phyloP scores from a whole-genome alignment of 441 rosid genomes.

The Euphorbia schlechtendalii region DNA sequence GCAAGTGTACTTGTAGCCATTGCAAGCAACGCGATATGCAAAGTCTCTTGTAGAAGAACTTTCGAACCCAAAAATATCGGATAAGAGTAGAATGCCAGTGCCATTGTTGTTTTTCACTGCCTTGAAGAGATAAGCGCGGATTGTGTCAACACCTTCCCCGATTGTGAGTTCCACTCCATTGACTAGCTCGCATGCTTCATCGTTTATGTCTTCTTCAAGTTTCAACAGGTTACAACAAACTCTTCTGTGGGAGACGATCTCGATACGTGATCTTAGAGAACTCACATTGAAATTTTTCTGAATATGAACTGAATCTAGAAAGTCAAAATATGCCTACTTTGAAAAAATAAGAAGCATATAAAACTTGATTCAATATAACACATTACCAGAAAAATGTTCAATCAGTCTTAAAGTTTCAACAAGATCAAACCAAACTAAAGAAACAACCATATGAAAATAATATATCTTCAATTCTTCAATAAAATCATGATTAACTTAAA shows the following conservation, averaged over 20 bases:
- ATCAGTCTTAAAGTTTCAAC: no score
- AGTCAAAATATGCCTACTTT: slow-evolving; percentile 28
- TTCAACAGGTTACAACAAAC: slow-evolving; percentile 29
- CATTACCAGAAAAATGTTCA: no score
- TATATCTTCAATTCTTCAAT: no score
- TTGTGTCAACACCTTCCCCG: slow-evolving; percentile 43
- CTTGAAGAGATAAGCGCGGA: slow-evolving; percentile 52
- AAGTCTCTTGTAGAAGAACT: slow-evolving; percentile 72
- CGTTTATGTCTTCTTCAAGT: slow-evolving; percentile 41
- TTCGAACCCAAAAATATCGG: slow-evolving; percentile 71
- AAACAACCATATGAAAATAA: no score
- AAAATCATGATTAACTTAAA: no score
- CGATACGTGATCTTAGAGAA: slow-evolving; percentile 18
- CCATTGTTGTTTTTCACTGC: slow-evolving; percentile 79
- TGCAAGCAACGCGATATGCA: slow-evolving; percentile 83
- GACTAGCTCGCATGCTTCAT: slow-evolving; percentile 75
- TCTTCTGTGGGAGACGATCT: slow-evolving; percentile 7
- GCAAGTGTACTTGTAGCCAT: slow-evolving; percentile 64
- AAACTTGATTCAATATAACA: no score
- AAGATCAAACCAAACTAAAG: no score
- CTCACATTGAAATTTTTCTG: slow-evolving; percentile 37
- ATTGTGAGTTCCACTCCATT: slow-evolving; percentile 53
- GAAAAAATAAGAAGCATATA: background rate
- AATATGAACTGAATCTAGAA: slow-evolving; percentile 42
- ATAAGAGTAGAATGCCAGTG: slow-evolving; percentile 57